Evolutionary conservation across 1,139 yeast genomes (phyloP), one percentile per base, ranked within the genome.

Genomic region (Sugiyamaella paludigena): DNA sequence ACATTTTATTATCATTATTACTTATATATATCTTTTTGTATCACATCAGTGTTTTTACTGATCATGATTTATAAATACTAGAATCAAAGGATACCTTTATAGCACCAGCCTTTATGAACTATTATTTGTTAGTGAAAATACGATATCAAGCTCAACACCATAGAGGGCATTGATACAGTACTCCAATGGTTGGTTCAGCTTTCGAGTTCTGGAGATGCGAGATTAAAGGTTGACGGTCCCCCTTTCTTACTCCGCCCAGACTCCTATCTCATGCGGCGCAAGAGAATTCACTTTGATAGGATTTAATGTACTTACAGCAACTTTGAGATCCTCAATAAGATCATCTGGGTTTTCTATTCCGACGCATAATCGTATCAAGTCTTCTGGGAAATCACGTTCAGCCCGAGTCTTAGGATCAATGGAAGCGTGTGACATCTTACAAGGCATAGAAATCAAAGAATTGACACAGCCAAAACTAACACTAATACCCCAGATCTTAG

Each of bases 371-470:
- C 97, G 77, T 60, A 89, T 82, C 62, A 89, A 74, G 66, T 91
- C 97, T 68, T 89, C 96, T 1, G 97, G 96, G 70, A 89, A 83
- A 36, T 83, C 88, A 64, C 97, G 79, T 67, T 86, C 95, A 52
- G 83, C 83, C 66, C 96, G 79, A 7, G 89, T 83, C 62, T 86
- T 81, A 34, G 89, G 84, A 62, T 88, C 96, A 56, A 91, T 89
- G 5, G 96, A 84, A n/a, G 97, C 97, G 65, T 89, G 97, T 2
- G 96, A 87, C 97, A 89, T 89, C 67, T 81, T 81, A 68, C 96
- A 87, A 10, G 97, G 97, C 84, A 89, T 80, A 41, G 45, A 40
- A 51, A 91, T 87, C 61, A 91, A 75, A 15, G 96, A 87, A 70
- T 88, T 87, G 50, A 91, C 96, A 67, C 96, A 86, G 15, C 98